Evolutionary conservation across 2,329 filamentous ascomycete genomes (phyloP).

Genomic region (Samsoniella hepiali): DNA sequence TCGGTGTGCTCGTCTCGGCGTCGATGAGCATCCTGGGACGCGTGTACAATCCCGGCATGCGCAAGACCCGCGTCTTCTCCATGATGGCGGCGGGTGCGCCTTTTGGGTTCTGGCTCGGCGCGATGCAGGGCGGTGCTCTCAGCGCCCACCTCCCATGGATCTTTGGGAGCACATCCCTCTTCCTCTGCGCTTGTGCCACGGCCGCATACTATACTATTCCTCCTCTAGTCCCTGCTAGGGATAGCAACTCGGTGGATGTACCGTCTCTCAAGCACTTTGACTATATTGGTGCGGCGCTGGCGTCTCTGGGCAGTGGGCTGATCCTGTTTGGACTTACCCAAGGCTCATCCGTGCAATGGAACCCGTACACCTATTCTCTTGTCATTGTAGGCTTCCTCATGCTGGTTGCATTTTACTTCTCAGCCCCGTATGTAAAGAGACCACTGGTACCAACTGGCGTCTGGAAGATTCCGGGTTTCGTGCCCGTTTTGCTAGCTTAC

Average conservation of each 20-base stretch:
- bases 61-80: constrained; percentile 18
- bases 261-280: constrained; percentile 16
- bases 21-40: constrained; percentile 19
- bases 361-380: constrained; percentile 16
- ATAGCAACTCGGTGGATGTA: constrained; percentile 4
- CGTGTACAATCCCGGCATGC: constrained; percentile 18
- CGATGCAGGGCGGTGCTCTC: constrained; percentile 15
- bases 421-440: not conserved
- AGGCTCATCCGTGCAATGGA: constrained; percentile 15
- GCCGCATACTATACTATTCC: constrained; percentile 17
- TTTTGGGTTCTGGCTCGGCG: constrained; percentile 18
- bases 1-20: constrained; percentile 17
- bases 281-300: constrained; percentile 8
- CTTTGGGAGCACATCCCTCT: constrained; percentile 17
- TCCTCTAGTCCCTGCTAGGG: constrained; percentile 9
- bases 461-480: constrained; percentile 12
- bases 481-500: constrained; percentile 9
- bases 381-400: constrained; percentile 13
- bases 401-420: constrained; percentile 12
- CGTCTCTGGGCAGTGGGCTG: constrained; percentile 12
- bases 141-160: constrained; percentile 19
- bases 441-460: constrained; percentile 7
- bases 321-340: constrained; percentile 17
- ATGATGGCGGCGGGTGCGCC: constrained; percentile 18
- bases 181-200: constrained; percentile 11